Conservation (phyloP, 768 basidiomycete genomes). For the Mycena rosella region DNA sequence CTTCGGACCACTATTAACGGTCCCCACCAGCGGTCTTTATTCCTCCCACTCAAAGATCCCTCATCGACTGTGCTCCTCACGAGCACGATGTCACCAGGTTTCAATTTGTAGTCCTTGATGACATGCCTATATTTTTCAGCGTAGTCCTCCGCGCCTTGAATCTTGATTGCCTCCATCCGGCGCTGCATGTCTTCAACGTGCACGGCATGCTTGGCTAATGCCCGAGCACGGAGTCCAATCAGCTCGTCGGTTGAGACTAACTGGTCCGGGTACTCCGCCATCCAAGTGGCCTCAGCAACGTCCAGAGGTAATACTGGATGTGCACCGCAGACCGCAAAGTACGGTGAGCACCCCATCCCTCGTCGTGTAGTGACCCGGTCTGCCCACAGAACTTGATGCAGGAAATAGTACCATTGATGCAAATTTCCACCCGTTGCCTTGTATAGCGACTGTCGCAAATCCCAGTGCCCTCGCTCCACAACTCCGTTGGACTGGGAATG, state of each 20-base stretch:
- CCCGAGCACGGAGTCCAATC: constrained; percentile 33
- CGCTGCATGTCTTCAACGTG: constrained; percentile 37
- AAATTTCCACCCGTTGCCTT: constrained; percentile 35
- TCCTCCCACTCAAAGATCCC: no score
- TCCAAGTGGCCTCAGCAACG: constrained; percentile 44
- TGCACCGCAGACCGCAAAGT: constrained; percentile 38
- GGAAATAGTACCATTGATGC: constrained; percentile 38
- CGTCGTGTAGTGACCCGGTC: constrained; percentile 33
- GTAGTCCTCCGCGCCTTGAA: constrained; percentile 31
- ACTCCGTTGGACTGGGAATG: constrained; percentile 58
- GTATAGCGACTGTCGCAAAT: constrained; percentile 44
- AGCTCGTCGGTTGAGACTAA: constrained; percentile 35
- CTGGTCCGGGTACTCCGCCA: constrained; percentile 34
- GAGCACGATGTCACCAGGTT: constrained; percentile 42
- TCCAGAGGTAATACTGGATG: constrained; percentile 42
- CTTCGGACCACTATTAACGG: no score
- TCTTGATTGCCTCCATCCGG: constrained; percentile 27
- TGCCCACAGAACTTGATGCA: constrained; percentile 40
- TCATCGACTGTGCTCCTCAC: no score
- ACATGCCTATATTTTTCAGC: constrained; percentile 35
- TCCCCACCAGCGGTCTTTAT: no score
- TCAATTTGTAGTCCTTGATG: constrained; percentile 32
- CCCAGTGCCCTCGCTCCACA: constrained; percentile 48
- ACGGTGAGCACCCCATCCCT: constrained; percentile 38
- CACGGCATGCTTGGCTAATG: constrained; percentile 28